phyloP scores from a whole-genome alignment of 371 early-diverging fungal species.

The Apophysomyces sp. region DNA sequence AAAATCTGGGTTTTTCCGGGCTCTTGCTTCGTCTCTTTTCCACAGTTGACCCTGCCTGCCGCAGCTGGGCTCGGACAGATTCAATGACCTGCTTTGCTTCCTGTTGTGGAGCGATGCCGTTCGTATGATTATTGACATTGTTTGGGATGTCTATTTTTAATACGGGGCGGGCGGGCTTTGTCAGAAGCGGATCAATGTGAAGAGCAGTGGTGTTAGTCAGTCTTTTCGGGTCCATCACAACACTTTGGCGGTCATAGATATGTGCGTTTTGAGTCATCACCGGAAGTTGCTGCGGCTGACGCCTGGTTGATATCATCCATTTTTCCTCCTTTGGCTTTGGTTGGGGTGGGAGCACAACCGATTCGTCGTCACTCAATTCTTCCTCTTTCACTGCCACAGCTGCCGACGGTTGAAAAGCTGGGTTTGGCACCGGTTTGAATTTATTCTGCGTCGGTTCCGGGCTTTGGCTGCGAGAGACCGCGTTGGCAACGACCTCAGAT shows the following conservation, averaged over 20 bases:
- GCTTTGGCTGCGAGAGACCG: not conserved
- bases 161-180: not conserved
- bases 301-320: conserved; percentile 23
- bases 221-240: not conserved
- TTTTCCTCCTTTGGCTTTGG: conserved; percentile 17
- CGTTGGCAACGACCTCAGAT: not conserved
- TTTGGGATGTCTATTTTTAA: not conserved
- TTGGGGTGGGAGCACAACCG: not conserved
- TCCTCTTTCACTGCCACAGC: not conserved
- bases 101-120: not conserved
- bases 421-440: conserved; percentile 19
- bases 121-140: not conserved
- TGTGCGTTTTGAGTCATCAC: conserved; percentile 17
- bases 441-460: not conserved
- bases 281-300: conserved; percentile 19
- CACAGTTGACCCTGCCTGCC: not conserved
- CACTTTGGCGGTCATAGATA: conserved; percentile 19
- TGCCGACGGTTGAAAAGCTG: not conserved
- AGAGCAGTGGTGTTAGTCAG: not conserved
- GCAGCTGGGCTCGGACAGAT: conserved; percentile 11
- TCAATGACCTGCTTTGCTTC: conserved; percentile 2
- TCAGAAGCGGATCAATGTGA: not conserved
- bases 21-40: conserved; percentile 5
- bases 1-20: conserved; percentile 12
- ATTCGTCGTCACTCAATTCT: conserved; percentile 11